phyloP scores from a whole-genome alignment of 768 basidiomycete genomes.

The Termitomyces sp. region DNA sequence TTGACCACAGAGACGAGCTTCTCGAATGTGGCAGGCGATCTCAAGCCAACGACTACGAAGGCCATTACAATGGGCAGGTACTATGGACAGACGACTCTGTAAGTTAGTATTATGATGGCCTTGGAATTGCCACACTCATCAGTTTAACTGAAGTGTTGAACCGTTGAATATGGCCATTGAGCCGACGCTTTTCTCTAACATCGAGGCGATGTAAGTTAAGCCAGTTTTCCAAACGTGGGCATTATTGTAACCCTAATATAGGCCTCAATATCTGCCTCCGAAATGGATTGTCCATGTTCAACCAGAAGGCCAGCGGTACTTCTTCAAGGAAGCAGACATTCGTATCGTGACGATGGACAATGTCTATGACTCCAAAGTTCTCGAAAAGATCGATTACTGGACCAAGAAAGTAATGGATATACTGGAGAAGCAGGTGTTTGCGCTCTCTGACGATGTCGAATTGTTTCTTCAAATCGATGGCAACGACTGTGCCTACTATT shows the following conservation, averaged over 20 bases:
- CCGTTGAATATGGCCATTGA: not conserved
- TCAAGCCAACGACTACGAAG: not conserved
- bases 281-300: conserved; percentile 48
- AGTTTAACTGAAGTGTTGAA: not conserved
- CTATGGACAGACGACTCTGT: not conserved
- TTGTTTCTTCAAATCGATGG: conserved; percentile 47
- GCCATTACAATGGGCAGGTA: not conserved
- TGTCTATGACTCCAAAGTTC: conserved; percentile 32
- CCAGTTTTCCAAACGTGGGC: not conserved
- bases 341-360: conserved; percentile 52
- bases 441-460: conserved; percentile 36
- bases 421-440: conserved; percentile 22
- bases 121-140: not conserved
- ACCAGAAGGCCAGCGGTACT: conserved; percentile 62
- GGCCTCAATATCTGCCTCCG: conserved; percentile 41
- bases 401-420: conserved; percentile 29
- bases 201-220: not conserved
- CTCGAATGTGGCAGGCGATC: not conserved
- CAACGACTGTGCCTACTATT: conserved; percentile 50
- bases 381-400: conserved; percentile 34
- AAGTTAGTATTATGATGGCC: not conserved
- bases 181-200: not conserved
- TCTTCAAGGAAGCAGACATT: conserved; percentile 29
- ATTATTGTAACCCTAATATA: not conserved
- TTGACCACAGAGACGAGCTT: not conserved